phyloP scores from a whole-genome alignment of 352 stramenopile genomes.

The Phytophthora sansomeana region DNA sequence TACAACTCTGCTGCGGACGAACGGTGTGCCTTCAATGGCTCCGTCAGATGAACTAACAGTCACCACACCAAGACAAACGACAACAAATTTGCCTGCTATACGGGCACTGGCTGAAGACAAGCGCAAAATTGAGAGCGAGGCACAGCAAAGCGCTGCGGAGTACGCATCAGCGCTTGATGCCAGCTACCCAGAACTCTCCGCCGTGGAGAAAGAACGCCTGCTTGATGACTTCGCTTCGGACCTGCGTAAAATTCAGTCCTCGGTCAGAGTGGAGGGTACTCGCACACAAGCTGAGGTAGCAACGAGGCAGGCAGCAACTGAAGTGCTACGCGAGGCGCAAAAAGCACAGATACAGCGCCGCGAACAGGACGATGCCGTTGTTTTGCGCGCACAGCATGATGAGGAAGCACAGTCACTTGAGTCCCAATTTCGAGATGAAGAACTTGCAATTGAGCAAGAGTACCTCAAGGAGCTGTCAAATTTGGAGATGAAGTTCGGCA shows the following conservation, averaged over 20 bases:
- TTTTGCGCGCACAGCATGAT: constrained; percentile 36
- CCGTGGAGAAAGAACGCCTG: constrained; percentile 56
- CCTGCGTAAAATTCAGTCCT: constrained; percentile 51
- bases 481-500: constrained; percentile 62
- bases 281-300: constrained; percentile 53
- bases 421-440: constrained; percentile 52
- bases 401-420: constrained; percentile 45
- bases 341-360: constrained; percentile 30
- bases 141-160: constrained; percentile 43
- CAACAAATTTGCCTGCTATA: background rate
- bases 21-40: constrained; percentile 12
- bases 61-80: background rate
- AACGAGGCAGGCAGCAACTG: constrained; percentile 41
- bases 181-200: constrained; percentile 51
- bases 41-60: background rate
- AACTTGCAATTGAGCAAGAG: constrained; percentile 60
- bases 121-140: constrained; percentile 21
- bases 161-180: constrained; percentile 52
- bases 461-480: constrained; percentile 57
- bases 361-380: constrained; percentile 33
- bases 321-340: constrained; percentile 41
- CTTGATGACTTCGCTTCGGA: constrained; percentile 64
- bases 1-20: constrained; percentile 35
- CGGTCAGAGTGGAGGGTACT: constrained; percentile 55
- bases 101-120: constrained; percentile 6